Evolutionary conservation across 345 rosid species (phyloP), one percentile per base, ranked within the genome.

Genomic region (Salix viminalis): DNA sequence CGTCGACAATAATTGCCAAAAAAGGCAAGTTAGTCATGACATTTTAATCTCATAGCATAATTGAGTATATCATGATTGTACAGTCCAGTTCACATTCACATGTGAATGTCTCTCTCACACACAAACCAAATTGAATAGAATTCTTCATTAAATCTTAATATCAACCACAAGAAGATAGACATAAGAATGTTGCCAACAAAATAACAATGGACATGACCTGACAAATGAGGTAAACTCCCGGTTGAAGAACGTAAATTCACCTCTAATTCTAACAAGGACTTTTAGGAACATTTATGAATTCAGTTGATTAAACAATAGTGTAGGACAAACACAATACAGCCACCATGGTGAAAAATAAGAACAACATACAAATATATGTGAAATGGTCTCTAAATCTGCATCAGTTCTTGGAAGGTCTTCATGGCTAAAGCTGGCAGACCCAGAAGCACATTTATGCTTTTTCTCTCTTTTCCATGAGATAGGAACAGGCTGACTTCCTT

Each of bases 401-500:
- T 81, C 65, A 83, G 68, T 78, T 92, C 88, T 78, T 90, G 82
- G 80, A 92, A 92, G 79, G 82, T 80, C 66, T 90, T 84, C 98
- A 91, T 91, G 67, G 97, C 87, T 69, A 91, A 83, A 78, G 87
- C 85, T 14, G 98, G 98, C 88, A 92, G 83, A 10, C 97, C 98
- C 73, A 92, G 82, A 80, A 94, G 92, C 85, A 94, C 93, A 78
- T 92, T 92, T 54, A 94, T 88, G 88, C 90, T 91, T 81, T 80
- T 92, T 82, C 93, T 92, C 78, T 91, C 87, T 69, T 83, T 88
- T 42, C 98, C 97, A 77, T 92, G 97, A 67, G 95, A 88, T 32
- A 94, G 89, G 84, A 94, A 91, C 85, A 91, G 83, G 67, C 85
- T 87, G 66, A 91, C 97, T 83, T 94, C 98, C 80, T 94, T 94